Base-by-base conservation (phyloP, 495 filamentous ascomycete genomes). In the Xylaria venustula region DNA sequence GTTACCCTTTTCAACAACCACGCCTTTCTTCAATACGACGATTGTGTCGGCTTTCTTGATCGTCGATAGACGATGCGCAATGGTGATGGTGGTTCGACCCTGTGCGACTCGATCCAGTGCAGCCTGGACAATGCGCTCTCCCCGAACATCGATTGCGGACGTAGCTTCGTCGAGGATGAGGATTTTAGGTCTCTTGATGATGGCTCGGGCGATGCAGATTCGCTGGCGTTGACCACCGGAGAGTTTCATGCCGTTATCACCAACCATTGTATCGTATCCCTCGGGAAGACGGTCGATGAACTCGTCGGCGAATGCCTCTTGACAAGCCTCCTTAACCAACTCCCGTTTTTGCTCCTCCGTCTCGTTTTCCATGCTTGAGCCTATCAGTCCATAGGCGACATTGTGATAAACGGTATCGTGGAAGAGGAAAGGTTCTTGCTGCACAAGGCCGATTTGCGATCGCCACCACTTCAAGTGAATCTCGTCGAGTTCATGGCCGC, bases 91-190 rank as follows among this genome's bases (percentile, higher is more conserved):
- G 1, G 91, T 94, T 58, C 88, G 86, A 5, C 83, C 85, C 52
- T 82, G 79, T 2, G 88, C 81, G 68, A 86, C 88, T 48, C 83
- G 79, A 51, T 90, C 85, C 36, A 94, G 79, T 3, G 85, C 83
- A n/a, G 82, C 83, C 71, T 93, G 88, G 30, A 94, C 83, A 23
- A 84, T 81, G 23, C 79, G 76, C 64, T 92, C 89, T 60, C 87
- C 89, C 25, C 79, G 81, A 11, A 83, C 80, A 69, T 96, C 91
- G n/a, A 96, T 77, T 22, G 90, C 88, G 68, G 85, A 87, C 2
- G 91, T 96, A 5, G 90, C 90, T 67, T 96, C 92, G 69, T 96
- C 92, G 52, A 97, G 77, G 17, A 97, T 87, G 22, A 97, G 75
- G 34, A 96, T 87, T 42, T 88, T 87, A 0, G 90, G 88, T 57